phyloP scores from a whole-genome alignment of 352 stramenopile species.

The Phytophthora multivora region DNA sequence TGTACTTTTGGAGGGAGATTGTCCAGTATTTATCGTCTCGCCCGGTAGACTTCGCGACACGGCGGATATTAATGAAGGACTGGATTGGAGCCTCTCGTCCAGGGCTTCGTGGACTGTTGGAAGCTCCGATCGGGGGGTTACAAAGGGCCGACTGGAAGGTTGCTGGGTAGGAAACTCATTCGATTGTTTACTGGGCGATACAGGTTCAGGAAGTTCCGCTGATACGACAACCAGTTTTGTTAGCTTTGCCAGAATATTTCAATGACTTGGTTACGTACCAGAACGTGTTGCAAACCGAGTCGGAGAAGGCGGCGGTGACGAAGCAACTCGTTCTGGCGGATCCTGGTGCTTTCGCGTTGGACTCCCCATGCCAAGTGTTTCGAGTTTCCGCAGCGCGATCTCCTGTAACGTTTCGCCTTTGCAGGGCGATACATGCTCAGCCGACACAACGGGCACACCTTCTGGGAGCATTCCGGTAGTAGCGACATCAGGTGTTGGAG shows the following conservation, averaged over 20 bases:
- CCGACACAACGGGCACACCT: slow-evolving; percentile 50
- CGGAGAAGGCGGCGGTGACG: slow-evolving; percentile 14
- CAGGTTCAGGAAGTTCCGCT: slow-evolving; percentile 15
- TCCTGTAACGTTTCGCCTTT: slow-evolving; percentile 53
- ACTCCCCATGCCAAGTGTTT: slow-evolving; percentile 37
- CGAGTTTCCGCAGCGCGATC: slow-evolving; percentile 46
- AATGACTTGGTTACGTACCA: slow-evolving; percentile 4
- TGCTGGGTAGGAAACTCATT: slow-evolving; percentile 16
- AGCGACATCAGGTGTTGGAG: slow-evolving; percentile 36
- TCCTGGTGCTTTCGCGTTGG: slow-evolving; percentile 15
- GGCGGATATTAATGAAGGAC: slow-evolving; percentile 17
- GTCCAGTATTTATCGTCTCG: not conserved
- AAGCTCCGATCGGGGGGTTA: not conserved
- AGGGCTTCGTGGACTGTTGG: not conserved
- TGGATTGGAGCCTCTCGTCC: slow-evolving; percentile 8
- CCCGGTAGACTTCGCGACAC: slow-evolving; percentile 11
- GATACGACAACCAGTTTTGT: not conserved
- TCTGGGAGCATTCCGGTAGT: slow-evolving; percentile 35
- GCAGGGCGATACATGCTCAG: slow-evolving; percentile 41
- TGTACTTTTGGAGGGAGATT: slow-evolving; percentile 7
- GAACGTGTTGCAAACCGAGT: slow-evolving; percentile 29
- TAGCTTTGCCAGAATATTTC: no score
- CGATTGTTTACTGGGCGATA: slow-evolving; percentile 7
- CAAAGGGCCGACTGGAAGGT: slow-evolving; percentile 7
- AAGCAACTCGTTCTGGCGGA: not conserved